These are phyloP conservation scores for Sphagnum magellanicum DNA, from an alignment of 228 moss, liverwort and hornwort species.

Conservation along the genomic window DNA sequence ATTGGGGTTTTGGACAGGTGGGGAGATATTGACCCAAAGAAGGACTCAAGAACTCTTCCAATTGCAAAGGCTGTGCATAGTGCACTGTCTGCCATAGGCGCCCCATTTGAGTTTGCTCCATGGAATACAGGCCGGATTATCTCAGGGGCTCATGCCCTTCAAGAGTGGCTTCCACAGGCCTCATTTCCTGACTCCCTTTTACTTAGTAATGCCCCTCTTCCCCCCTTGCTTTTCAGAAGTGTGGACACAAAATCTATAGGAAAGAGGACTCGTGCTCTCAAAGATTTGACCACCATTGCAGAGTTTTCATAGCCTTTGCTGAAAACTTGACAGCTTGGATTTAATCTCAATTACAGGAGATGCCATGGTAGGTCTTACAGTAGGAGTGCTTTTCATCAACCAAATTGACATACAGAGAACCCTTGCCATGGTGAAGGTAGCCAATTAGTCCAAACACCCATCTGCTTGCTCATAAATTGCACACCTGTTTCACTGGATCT, in stretches of 20 bases:
- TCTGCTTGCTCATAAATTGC: no score
- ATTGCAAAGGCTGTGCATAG: constrained; percentile 61
- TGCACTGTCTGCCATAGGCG: constrained; percentile 50
- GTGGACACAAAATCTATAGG: constrained; percentile 30
- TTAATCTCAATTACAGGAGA: no score
- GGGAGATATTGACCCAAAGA: constrained; percentile 54
- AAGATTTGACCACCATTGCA: constrained; percentile 11
- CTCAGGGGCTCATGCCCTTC: constrained; percentile 47
- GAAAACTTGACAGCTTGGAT: no score
- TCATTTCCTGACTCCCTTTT: constrained; percentile 42
- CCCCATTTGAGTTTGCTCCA: constrained; percentile 79
- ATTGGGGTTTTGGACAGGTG: constrained; percentile 38
- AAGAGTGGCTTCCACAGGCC: constrained; percentile 53
- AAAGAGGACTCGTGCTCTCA: constrained; percentile 33
- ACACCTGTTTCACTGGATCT: no score
- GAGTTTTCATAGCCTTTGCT: background rate
- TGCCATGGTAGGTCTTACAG: no score
- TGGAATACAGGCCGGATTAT: constrained; percentile 87
- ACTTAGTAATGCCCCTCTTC: constrained; percentile 45
- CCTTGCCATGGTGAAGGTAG: no score
- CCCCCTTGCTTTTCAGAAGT: constrained; percentile 27
- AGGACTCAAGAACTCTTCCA: constrained; percentile 64
- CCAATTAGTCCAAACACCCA: no score
- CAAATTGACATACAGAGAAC: no score
- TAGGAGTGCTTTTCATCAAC: no score